Conservation (phyloP, 192 early-diverging fungal genomes). For the Linnemannia schmuckeri region DNA sequence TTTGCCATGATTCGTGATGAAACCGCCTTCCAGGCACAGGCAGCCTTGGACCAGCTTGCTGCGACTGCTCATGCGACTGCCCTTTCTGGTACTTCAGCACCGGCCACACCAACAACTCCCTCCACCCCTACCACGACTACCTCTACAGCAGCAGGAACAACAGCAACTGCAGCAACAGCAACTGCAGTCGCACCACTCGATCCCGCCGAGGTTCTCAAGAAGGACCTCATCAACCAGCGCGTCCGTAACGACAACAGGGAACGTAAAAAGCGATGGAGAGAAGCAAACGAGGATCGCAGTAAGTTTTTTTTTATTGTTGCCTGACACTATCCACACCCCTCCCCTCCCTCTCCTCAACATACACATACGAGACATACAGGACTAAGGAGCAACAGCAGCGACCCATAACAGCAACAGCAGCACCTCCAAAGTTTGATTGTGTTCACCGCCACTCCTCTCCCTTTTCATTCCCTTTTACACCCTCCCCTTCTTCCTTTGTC, state of each 20-base stretch:
- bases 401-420: no score
- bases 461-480: no score
- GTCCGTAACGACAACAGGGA: conserved; percentile 66
- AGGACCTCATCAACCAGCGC: conserved; percentile 56
- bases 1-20: conserved; percentile 46
- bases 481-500: no score
- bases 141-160: neutral
- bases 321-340: neutral
- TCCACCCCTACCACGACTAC: neutral
- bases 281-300: conserved; percentile 68
- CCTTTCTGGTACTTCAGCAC: conserved; percentile 13
- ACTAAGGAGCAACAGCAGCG: no score
- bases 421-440: no score
- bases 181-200: conserved; percentile 17
- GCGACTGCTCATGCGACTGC: conserved; percentile 24
- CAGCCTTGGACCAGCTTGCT: conserved; percentile 15
- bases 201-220: conserved; percentile 52
- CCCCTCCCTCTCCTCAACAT: no score
- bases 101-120: neutral
- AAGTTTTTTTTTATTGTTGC: conserved; percentile 29
- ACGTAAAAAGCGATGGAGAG: conserved; percentile 67
- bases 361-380: no score
- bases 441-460: no score
- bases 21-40: conserved; percentile 31
- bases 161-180: conserved; percentile 17